phyloP scores from a whole-genome alignment of 805 yeast species.

The Alloascoidea hylecoeti region DNA sequence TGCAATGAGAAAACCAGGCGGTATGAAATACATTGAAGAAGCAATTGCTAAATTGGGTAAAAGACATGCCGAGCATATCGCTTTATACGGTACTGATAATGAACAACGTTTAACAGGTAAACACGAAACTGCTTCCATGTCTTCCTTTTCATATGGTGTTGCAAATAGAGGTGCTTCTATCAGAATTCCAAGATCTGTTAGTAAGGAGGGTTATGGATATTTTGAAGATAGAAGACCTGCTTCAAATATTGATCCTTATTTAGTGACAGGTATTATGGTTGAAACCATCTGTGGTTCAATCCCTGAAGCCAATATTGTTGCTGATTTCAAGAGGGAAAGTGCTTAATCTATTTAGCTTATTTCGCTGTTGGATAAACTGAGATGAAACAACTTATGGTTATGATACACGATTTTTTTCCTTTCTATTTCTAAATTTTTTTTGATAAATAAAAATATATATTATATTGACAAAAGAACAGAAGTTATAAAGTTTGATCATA shows the following conservation, averaged over 20 bases:
- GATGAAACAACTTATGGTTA: too few species aligned
- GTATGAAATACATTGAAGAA: constrained; percentile 84
- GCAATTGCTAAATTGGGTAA: constrained; percentile 88
- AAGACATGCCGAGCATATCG: constrained; percentile 95
- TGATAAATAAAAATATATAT: too few species aligned
- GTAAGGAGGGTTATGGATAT: constrained; percentile 95
- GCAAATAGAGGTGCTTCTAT: constrained; percentile 99
- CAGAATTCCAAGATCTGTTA: constrained; percentile 98
- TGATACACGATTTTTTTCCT: too few species aligned
- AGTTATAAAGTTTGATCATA: too few species aligned
- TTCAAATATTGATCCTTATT: constrained; percentile 96
- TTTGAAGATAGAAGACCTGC: constrained; percentile 99
- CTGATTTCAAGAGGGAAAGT: constrained; percentile 81
- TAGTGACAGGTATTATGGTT: constrained; percentile 95
- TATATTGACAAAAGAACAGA: too few species aligned
- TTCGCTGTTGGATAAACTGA: too few species aligned
- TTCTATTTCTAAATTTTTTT: too few species aligned
- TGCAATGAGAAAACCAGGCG: constrained; percentile 87
- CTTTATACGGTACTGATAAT: constrained; percentile 90
- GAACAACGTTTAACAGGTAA: constrained; percentile 93
- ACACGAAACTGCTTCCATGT: constrained; percentile 95
- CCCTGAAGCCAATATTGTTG: constrained; percentile 88
- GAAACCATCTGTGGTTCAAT: constrained; percentile 94
- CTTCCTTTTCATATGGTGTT: constrained; percentile 87
- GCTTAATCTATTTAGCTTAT: too few species aligned